Evolutionary conservation across 106 monocot genomes (phyloP).

Genomic region (Dendrobium huoshanense): DNA sequence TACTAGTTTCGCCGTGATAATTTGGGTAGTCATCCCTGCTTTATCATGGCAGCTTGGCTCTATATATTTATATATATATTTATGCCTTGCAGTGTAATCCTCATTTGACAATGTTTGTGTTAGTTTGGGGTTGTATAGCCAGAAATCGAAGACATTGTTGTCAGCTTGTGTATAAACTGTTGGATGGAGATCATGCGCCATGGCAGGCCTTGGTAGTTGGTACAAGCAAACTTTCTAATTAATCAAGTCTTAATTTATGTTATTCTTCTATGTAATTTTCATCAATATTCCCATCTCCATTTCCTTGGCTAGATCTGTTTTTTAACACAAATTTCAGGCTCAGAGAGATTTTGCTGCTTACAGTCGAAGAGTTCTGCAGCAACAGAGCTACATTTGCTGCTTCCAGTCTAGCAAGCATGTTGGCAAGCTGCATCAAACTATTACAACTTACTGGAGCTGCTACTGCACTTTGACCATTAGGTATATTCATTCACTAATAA

Average conservation of each 20-base stretch:
- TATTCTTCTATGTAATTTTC: neutral
- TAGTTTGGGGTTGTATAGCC: neutral
- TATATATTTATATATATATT: neutral
- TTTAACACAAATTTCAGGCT: neutral
- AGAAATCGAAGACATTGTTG: neutral
- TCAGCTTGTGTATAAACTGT: neutral
- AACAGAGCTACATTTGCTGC: too few relatives aligned
- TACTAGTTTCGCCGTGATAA: neutral
- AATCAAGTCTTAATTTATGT: neutral
- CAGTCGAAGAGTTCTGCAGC: too few relatives aligned
- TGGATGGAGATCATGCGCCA: neutral
- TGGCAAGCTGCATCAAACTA: too few relatives aligned
- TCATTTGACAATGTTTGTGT: constrained; percentile 5
- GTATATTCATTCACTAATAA: too few relatives aligned
- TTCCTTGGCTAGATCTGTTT: neutral
- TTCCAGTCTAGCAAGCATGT: too few relatives aligned
- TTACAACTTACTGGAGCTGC: too few relatives aligned
- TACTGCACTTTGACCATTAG: too few relatives aligned
- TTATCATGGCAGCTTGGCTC: neutral
- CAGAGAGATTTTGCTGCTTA: too few relatives aligned
- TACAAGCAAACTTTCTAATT: constrained; percentile 2
- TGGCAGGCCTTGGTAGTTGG: neutral
- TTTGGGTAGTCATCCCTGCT: neutral
- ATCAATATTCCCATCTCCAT: neutral
- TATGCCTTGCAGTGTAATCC: neutral